Conservation (phyloP, 2,329 filamentous ascomycete genomes). For the Alternaria gaisen region DNA sequence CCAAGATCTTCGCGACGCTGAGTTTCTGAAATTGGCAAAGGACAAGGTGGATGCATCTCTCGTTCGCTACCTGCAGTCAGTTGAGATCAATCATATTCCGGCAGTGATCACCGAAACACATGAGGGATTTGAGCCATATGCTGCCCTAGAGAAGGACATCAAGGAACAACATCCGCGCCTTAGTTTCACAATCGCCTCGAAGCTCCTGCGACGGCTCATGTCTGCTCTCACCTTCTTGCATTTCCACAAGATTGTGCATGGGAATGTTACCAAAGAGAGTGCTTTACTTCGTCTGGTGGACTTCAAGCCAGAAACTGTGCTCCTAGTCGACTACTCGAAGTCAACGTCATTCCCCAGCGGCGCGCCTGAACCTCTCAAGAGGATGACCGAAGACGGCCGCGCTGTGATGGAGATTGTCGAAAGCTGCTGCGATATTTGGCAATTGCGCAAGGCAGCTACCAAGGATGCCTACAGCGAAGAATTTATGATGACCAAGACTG, state of each 20-base stretch:
- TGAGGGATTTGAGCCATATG: constrained; percentile 20
- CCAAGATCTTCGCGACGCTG: constrained; percentile 13
- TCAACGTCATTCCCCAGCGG: constrained; percentile 5
- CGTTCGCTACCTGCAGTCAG: constrained; percentile 20
- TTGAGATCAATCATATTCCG: constrained; percentile 17
- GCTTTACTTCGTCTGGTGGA: constrained; percentile 21
- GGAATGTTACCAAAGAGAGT: constrained; percentile 14
- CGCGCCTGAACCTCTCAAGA: constrained; percentile 8
- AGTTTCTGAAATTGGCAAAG: constrained; percentile 25
- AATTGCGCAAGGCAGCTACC: constrained; percentile 20
- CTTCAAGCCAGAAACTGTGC: constrained; percentile 7
- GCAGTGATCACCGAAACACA: constrained; percentile 26
- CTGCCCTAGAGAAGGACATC: constrained; percentile 11
- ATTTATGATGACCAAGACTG: constrained; percentile 12
- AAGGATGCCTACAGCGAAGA: constrained; percentile 11
- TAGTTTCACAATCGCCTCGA: constrained; percentile 23
- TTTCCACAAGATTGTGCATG: constrained; percentile 24
- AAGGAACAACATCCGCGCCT: constrained; percentile 18
- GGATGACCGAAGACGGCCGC: constrained; percentile 18
- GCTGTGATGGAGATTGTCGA: constrained; percentile 25
- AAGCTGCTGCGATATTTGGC: constrained; percentile 31
- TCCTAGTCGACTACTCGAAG: constrained; percentile 26
- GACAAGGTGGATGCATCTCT: constrained; percentile 16
- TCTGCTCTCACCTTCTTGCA: constrained; percentile 27
- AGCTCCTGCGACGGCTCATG: constrained; percentile 24